phyloP scores from a whole-genome alignment of 352 stramenopile species.

The Aphanomyces astaci region DNA sequence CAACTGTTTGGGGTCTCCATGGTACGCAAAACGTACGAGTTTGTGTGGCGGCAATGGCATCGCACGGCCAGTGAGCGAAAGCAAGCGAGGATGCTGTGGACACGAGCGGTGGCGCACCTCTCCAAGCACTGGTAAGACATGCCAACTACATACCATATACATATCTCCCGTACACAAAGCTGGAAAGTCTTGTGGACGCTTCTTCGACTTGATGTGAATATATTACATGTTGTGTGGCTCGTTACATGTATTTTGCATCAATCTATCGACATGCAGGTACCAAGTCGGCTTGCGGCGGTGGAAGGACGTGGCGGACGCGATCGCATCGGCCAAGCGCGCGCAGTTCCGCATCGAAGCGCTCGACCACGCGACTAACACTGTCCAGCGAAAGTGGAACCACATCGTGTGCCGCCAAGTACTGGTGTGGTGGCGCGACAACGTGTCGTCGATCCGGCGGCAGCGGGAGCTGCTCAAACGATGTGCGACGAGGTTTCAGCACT shows the following conservation, averaged over 20 bases:
- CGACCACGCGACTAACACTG: background rate
- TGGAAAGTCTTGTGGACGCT: no score
- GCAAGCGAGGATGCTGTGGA: background rate
- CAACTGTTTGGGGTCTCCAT: background rate
- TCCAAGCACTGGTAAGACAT: background rate
- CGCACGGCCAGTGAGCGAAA: background rate
- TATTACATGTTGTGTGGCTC: no score
- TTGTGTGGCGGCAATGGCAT: background rate
- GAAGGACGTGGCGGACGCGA: background rate
- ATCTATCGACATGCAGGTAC: background rate
- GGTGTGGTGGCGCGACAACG: background rate
- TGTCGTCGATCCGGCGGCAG: background rate
- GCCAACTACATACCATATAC: no score
- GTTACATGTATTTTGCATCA: no score
- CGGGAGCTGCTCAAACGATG: background rate
- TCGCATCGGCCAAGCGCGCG: background rate
- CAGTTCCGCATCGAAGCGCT: background rate
- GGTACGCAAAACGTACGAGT: background rate
- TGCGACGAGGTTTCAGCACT: background rate
- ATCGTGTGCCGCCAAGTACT: constrained; percentile 9
- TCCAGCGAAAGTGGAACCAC: constrained; percentile 1
- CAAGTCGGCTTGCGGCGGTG: background rate
- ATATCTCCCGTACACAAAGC: no score
- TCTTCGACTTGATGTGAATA: no score
- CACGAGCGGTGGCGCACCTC: background rate